Conservation (phyloP, 345 rosid genomes). For the Aegle marmelos region DNA sequence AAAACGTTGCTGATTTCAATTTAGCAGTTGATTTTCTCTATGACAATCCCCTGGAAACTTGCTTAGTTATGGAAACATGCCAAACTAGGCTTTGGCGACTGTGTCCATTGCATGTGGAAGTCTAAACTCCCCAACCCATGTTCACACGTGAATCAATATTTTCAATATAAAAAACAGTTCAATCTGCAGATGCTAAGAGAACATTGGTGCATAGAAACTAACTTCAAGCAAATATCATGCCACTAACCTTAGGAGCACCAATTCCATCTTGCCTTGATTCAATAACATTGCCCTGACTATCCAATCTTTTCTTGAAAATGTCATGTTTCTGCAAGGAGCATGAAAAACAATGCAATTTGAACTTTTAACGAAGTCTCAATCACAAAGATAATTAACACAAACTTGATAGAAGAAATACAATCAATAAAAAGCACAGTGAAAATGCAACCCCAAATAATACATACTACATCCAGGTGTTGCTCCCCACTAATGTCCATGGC, state of each 20-base stretch:
- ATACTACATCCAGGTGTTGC: slow-evolving; percentile 95
- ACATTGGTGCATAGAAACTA: neutral
- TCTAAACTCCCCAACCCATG: neutral
- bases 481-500: slow-evolving; percentile 98
- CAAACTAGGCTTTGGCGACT: neutral
- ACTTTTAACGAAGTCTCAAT: neutral
- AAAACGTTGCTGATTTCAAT: neutral
- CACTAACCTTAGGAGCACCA: slow-evolving; percentile 84
- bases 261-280: slow-evolving; percentile 84
- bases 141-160: neutral
- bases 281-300: slow-evolving; percentile 69
- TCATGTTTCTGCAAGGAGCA: slow-evolving; percentile 73
- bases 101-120: neutral
- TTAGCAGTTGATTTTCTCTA: neutral
- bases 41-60: neutral
- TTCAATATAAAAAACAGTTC: neutral
- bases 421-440: neutral
- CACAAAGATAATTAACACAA: neutral
- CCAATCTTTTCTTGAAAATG: slow-evolving; percentile 79
- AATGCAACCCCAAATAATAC: slow-evolving; percentile 19
- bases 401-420: neutral
- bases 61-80: neutral
- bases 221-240: slow-evolving; percentile 1
- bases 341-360: neutral
- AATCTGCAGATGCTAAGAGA: neutral